Evolutionary conservation across 352 stramenopile genomes (phyloP).

Genomic region (Globisporangium uncinulatum): DNA sequence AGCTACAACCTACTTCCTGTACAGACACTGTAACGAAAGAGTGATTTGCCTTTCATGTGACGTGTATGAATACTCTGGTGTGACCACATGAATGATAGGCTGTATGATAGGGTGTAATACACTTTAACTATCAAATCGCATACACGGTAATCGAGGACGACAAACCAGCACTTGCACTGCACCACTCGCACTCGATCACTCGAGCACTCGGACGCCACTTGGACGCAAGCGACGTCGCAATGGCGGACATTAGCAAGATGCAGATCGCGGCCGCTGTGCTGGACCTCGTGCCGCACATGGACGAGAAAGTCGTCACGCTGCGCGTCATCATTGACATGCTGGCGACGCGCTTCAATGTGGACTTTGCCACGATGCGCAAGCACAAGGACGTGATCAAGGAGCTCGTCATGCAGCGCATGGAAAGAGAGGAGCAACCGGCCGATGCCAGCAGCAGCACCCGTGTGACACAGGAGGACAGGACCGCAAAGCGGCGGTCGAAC

Average conservation of each 20-base stretch:
- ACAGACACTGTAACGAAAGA: neutral
- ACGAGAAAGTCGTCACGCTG: conserved; percentile 43
- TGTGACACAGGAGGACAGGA: neutral
- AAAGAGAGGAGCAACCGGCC: neutral
- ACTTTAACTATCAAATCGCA: no score
- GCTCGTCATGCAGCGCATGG: conserved; percentile 6
- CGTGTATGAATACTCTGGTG: neutral
- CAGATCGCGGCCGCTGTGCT: conserved; percentile 31
- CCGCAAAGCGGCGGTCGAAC: conserved; percentile 18
- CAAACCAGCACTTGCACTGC: conserved; percentile 1
- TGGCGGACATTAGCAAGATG: conserved; percentile 16
- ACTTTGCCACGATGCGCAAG: conserved; percentile 8
- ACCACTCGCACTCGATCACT: neutral
- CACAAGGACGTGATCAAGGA: conserved; percentile 9
- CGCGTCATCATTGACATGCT: conserved; percentile 45
- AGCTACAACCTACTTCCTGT: neutral
- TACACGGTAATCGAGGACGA: neutral
- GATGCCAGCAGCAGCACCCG: no score
- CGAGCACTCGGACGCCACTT: no score
- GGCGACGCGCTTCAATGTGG: conserved; percentile 39
- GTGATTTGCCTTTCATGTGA: neutral
- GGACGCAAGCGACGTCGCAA: conserved; percentile 5
- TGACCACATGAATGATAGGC: no score
- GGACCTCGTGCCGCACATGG: conserved; percentile 51
- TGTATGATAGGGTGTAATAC: no score